Evolutionary conservation across 1,284 basidiomycete genomes (phyloP).

Genomic region (Cutaneotrichosporon dermatis): DNA sequence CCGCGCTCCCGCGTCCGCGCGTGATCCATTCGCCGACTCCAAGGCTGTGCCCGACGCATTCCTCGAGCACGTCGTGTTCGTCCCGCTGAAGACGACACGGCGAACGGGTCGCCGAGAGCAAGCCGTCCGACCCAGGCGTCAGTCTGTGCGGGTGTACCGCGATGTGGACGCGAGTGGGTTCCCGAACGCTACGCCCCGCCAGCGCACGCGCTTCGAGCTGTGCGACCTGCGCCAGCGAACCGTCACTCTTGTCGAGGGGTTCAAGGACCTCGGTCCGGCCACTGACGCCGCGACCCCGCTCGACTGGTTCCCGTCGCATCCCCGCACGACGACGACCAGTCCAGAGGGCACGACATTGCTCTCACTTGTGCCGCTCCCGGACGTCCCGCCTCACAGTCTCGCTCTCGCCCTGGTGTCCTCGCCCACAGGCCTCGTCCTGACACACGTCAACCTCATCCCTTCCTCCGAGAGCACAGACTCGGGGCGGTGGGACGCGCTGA

Average conservation of each 20-base stretch:
- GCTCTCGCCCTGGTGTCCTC: conserved; percentile 26
- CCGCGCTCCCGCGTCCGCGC: conserved; percentile 22
- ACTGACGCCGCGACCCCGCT: conserved; percentile 5
- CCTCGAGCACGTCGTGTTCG: conserved; percentile 14
- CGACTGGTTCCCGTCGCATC: conserved; percentile 15
- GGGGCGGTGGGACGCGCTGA: conserved; percentile 12
- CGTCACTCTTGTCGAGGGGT: conserved; percentile 15
- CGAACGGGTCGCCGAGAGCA: conserved; percentile 4
- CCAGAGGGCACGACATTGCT: conserved; percentile 23
- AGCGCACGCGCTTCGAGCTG: conserved; percentile 18
- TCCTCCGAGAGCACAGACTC: conserved; percentile 1
- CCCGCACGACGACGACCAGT: conserved; percentile 13
- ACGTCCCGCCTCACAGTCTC: conserved; percentile 26
- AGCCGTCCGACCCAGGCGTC: conserved; percentile 2
- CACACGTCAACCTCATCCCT: conserved; percentile 24
- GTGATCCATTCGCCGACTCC: conserved; percentile 4
- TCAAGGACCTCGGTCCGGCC: conserved; percentile 13
- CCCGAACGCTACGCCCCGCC: conserved; percentile 2
- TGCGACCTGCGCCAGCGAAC: conserved; percentile 12
- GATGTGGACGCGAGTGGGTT: conserved; percentile 9
- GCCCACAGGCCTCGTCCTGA: conserved; percentile 14
- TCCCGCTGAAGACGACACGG: conserved; percentile 8
- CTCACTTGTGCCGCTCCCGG: conserved; percentile 24
- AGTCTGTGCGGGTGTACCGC: conserved; percentile 13
- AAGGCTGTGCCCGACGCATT: background rate